Base-by-base conservation (phyloP, 345 rosid species). In the Moricandia arvensis region DNA sequence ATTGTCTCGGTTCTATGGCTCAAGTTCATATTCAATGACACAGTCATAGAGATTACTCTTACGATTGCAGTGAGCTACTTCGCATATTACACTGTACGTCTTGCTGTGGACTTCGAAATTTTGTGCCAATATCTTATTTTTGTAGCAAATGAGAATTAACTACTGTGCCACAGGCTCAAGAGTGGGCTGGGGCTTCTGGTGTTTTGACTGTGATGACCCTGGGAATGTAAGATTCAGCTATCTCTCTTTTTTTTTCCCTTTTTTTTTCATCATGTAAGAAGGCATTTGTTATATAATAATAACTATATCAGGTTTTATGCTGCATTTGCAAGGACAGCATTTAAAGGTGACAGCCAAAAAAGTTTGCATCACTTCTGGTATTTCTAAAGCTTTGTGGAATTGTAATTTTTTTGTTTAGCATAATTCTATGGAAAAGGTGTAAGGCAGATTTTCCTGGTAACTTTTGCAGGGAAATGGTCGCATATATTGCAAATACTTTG, bases 331-430 rank as follows among this genome's bases (percentile, higher is more conserved):
- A 88, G 82, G 83, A 94, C 97, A 65, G 93, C 97, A 73, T 94
- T 92, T 78, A 94, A 90, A 88, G 97, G 97, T 67, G 97, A 90
- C 54, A 77, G 96, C 73, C 99, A 92, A 78, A 91, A 87, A 82
- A 91, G 97, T 67, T 80, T 94, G 89, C 98, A 89, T 85, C 90
- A 91, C 78, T 91, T 94, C 83, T 94, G 97, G 98, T 94, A 91
- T 65, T 49, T 69, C 75, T 24, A 6, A 29, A 61, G 15, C 63
- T 38, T n/a, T 66, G 59, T 64, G 71, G 51, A 41, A 63, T 15
- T 75, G 49, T 37, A 71, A 3, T 37, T 67, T 30, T 69, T 10
- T 4, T 60, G 9, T 74, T 12, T 49, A 45, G 11, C 26, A 7
- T 63, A 43, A 26, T 35, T 70, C 31, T 38, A 29, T 34, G 54